phyloP scores from a whole-genome alignment of 208 protist genomes.

The Herpetomonas muscarum region DNA sequence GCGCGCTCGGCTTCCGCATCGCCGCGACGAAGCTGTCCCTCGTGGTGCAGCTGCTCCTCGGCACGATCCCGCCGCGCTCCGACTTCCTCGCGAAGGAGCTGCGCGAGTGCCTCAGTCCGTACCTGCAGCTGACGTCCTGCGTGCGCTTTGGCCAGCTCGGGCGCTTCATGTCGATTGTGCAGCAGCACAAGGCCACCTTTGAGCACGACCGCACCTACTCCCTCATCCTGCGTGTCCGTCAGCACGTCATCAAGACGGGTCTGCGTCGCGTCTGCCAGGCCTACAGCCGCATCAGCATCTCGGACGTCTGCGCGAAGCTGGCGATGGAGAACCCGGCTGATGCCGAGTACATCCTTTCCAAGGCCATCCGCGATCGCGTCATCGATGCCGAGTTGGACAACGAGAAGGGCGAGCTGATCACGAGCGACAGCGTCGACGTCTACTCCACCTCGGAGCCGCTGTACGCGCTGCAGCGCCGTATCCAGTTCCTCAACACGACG shows the following conservation, averaged over 20 bases:
- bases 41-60: conserved; percentile 97
- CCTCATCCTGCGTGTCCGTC: conserved; percentile 94
- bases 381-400: conserved; percentile 97
- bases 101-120: conserved; percentile 87
- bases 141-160: conserved; percentile 94
- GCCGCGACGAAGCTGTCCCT: conserved; percentile 92
- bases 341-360: conserved; percentile 97
- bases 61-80: conserved; percentile 95
- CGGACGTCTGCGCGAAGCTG: conserved; percentile 95
- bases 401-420: conserved; percentile 88
- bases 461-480: conserved; percentile 92
- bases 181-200: conserved; percentile 88
- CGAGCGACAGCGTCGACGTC: conserved; percentile 92
- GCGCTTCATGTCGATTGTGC: conserved; percentile 91
- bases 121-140: conserved; percentile 94
- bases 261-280: conserved; percentile 95
- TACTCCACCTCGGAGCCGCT: conserved; percentile 96
- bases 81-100: conserved; percentile 88
- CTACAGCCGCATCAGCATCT: conserved; percentile 97
- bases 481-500: conserved; percentile 93
- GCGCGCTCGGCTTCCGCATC: conserved; percentile 92
- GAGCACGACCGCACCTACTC: conserved; percentile 94
- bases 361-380: conserved; percentile 97
- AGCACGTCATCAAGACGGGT: conserved; percentile 98
- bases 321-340: conserved; percentile 94